A percentile compares a stretch with the other conserved stretches of the same genome.
Evolutionary conservation across 2,329 filamentous ascomycete genomes (phyloP).

Genomic region (Plectosphaerella plurivora): DNA sequence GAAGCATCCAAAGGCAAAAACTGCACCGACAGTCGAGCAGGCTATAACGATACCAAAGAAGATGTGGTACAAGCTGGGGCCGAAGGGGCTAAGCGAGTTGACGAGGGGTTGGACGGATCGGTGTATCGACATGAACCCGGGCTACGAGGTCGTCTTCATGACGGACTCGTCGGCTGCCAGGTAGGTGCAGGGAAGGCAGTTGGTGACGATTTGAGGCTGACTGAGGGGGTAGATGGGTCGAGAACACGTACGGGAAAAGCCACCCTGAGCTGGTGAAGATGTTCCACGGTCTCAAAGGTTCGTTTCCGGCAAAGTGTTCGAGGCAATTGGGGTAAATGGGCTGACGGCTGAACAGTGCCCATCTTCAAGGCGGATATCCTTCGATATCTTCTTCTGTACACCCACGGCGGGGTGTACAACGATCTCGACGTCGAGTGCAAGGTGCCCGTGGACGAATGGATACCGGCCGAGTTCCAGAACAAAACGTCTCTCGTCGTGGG

Average conservation of each 20-base stretch:
- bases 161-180: conserved; percentile 14
- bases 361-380: conserved; percentile 62
- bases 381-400: conserved; percentile 67
- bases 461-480: conserved; percentile 16
- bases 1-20: no score
- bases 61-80: conserved; percentile 34
- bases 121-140: conserved; percentile 21
- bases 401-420: conserved; percentile 70
- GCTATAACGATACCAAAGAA: conserved; percentile 11
- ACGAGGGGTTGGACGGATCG: conserved; percentile 22
- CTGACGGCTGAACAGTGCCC: conserved; percentile 10
- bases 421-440: conserved; percentile 39
- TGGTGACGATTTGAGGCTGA: no score
- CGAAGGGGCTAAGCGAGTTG: conserved; percentile 24
- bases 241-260: conserved; percentile 36
- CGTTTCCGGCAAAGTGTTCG: background rate
- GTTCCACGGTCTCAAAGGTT: conserved; percentile 14
- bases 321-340: background rate
- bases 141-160: conserved; percentile 18
- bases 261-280: conserved; percentile 16
- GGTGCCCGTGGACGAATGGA: conserved; percentile 27
- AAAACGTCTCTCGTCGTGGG: conserved; percentile 16
- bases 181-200: no score
- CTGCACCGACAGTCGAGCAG: no score
- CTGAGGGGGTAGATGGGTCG: conserved; percentile 20